Evolutionary conservation across 2,329 filamentous ascomycete genomes (phyloP).

Genomic region (Sarocladiaceae sp.): DNA sequence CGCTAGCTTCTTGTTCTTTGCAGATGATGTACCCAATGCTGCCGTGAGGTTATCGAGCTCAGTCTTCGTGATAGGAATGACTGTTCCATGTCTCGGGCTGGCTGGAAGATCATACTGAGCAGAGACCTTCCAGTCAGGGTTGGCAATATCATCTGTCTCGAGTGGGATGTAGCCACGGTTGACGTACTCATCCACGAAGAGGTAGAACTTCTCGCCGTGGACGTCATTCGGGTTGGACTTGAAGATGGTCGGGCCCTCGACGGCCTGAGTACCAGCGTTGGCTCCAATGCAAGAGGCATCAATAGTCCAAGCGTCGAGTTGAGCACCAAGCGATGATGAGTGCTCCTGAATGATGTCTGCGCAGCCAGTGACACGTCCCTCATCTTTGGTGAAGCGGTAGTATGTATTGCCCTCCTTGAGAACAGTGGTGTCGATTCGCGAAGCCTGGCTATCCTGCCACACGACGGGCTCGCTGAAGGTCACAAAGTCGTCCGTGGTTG

Average conservation of each 20-base stretch:
- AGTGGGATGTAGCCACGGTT: constrained; percentile 49
- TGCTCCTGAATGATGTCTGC: constrained; percentile 51
- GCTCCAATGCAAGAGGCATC: constrained; percentile 45
- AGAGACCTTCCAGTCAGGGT: constrained; percentile 44
- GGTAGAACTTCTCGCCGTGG: constrained; percentile 49
- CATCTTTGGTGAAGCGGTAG: constrained; percentile 53
- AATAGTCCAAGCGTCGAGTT: constrained; percentile 37
- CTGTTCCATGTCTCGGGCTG: constrained; percentile 50
- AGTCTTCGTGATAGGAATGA: constrained; percentile 44
- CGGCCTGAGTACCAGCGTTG: constrained; percentile 41
- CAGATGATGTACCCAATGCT: background rate
- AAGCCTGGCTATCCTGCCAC: constrained; percentile 48
- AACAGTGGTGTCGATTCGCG: constrained; percentile 50
- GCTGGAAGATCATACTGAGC: constrained; percentile 39
- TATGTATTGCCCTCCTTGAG: constrained; percentile 36
- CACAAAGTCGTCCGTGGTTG: constrained; percentile 45
- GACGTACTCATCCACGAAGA: constrained; percentile 51
- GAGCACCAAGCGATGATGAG: constrained; percentile 35
- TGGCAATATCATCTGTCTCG: constrained; percentile 43
- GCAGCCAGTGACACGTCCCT: constrained; percentile 46
- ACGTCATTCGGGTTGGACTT: constrained; percentile 44
- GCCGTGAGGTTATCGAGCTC: constrained; percentile 33
- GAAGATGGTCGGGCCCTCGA: constrained; percentile 50
- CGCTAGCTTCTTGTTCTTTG: background rate
- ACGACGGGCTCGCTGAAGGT: constrained; percentile 42